Conservation (phyloP, 371 early-diverging fungal genomes). For the Mucor plumbeus region DNA sequence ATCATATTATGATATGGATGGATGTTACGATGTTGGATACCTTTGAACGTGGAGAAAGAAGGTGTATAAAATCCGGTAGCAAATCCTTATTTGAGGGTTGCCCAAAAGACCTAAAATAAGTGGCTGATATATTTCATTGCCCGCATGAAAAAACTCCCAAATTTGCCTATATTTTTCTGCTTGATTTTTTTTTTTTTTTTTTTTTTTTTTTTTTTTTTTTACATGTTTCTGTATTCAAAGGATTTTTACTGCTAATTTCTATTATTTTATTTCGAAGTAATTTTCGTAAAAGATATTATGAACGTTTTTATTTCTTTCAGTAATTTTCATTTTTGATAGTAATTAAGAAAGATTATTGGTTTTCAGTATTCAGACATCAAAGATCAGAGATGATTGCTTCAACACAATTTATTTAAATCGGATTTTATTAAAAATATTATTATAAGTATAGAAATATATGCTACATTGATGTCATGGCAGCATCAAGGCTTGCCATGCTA, state of each 20-base stretch:
- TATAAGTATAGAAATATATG: background rate
- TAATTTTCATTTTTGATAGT: background rate
- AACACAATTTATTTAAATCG: no score
- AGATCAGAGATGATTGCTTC: no score
- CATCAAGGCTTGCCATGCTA: constrained; percentile 40
- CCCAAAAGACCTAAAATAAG: background rate
- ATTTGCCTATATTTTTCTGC: background rate
- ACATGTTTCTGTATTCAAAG: background rate
- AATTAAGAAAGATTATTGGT: no score
- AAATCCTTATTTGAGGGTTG: constrained; percentile 6
- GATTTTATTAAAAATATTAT: no score
- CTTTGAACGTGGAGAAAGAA: constrained; percentile 39
- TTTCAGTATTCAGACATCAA: no score
- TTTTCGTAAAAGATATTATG: no score
- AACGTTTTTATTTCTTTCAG: background rate
- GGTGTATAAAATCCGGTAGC: constrained; percentile 13
- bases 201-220: no score
- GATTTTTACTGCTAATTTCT: background rate
- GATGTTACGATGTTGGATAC: constrained; percentile 22
- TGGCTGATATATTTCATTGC: constrained; percentile 7
- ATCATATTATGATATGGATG: constrained; percentile 17
- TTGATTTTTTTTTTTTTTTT: no score
- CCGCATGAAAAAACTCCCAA: constrained; percentile 1
- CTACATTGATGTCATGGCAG: constrained; percentile 29
- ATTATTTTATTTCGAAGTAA: no score